Evolutionary conservation across 2,329 filamentous ascomycete genomes (phyloP).

Genomic region (Penicillium freii): DNA sequence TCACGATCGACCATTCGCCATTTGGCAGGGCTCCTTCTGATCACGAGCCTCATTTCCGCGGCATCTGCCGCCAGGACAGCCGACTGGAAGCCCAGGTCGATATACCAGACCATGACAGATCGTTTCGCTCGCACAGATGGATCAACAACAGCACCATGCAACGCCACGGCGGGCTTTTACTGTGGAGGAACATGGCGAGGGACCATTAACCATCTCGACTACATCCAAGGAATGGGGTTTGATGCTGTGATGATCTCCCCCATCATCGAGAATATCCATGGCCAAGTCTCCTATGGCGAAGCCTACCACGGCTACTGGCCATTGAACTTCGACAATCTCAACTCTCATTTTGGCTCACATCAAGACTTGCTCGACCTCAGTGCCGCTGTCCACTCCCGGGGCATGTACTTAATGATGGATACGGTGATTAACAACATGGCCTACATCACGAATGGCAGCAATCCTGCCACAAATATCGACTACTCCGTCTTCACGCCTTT

Average conservation of each 20-base stretch:
- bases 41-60: constrained; percentile 9
- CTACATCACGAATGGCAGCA: constrained; percentile 29
- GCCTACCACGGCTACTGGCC: constrained; percentile 55
- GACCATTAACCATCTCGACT: constrained; percentile 50
- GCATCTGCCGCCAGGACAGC: constrained; percentile 25
- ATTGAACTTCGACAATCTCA: constrained; percentile 49
- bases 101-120: constrained; percentile 51
- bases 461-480: constrained; percentile 25
- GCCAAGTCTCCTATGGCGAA: constrained; percentile 41
- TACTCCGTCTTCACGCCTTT: constrained; percentile 29
- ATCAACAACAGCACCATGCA: constrained; percentile 33
- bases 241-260: constrained; percentile 49
- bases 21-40: not conserved
- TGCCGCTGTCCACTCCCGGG: constrained; percentile 45
- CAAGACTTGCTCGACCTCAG: constrained; percentile 49
- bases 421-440: constrained; percentile 53
- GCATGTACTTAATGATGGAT: constrained; percentile 55
- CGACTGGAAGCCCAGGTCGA: constrained; percentile 43
- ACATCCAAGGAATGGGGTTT: constrained; percentile 52
- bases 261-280: constrained; percentile 41
- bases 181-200: constrained; percentile 55
- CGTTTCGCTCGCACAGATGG: constrained; percentile 46
- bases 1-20: not conserved
- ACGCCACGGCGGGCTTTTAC: constrained; percentile 37
- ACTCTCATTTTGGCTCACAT: constrained; percentile 50